Evolutionary conservation across 2,329 filamentous ascomycete genomes (phyloP), one percentile per base, ranked within the genome.

Genomic region (Aspergillus novofumigatus): DNA sequence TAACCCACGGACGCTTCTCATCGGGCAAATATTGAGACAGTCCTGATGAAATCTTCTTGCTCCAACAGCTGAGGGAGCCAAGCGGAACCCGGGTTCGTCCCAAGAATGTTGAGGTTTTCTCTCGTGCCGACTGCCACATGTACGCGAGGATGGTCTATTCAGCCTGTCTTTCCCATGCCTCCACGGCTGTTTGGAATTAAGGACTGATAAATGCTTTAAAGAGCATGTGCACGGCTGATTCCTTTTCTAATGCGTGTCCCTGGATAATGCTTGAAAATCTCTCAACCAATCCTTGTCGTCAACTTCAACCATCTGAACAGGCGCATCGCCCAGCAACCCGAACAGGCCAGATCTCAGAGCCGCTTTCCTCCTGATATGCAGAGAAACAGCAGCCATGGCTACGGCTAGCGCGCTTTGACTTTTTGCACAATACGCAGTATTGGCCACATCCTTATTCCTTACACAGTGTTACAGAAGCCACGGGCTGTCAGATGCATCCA

Each of bases 301-400:
- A 23, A 48, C 49, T 42, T 57, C 45, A 11, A 58, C 53, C 28
- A 60, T 35, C 48, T 60, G 52, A 41, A 58, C 53, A 20, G 51
- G 55, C 17, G 58, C 49, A 32, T 60, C 55, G 2, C 49, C 50
- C 35, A 55, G 29, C 17, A 58, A 35, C 4, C 55, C 49, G 35
- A 60, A 58, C 25, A 53, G 20, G 5, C 55, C 58, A 5, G 41
- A 51, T 4, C 21, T 51, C n/a, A 42, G 20, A 47, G 42, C 32
- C 1, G 26, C 14, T 14, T 51, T 23, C 17, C 28, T 44, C 5
- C 14, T 3, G 32, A 17, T 38, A 35, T 58, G 58, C 21, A 60
- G 21, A 50, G 56, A 29, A 26, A 60, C 42, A 2, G 58, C 49
- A 21, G 45, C 42, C 10, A 51, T 14, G 20, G 54, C 48, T 1